Conservation (phyloP, 2,329 filamentous ascomycete genomes). For the Aspergillus floridensis region DNA sequence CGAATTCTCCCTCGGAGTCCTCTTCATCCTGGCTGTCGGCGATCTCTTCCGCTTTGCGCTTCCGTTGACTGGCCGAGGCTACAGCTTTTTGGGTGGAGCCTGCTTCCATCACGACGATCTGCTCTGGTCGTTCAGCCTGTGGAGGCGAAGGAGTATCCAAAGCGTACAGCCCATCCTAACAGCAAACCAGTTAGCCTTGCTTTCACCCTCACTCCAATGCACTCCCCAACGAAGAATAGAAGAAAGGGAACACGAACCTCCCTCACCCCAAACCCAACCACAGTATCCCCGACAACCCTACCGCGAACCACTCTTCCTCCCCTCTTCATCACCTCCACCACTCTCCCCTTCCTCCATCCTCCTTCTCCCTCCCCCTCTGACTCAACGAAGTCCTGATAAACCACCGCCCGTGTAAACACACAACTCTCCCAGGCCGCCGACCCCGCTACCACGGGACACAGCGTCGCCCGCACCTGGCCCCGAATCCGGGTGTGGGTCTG, state of each 20-base stretch:
- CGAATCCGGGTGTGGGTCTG: constrained; percentile 82
- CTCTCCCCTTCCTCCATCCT: constrained; percentile 48
- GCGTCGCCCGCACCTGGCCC: constrained; percentile 60
- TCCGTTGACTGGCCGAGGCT: constrained; percentile 21
- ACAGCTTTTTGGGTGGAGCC: background rate
- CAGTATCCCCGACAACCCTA: constrained; percentile 18
- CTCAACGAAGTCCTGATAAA: constrained; percentile 74
- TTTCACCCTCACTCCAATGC: no score
- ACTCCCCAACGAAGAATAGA: background rate
- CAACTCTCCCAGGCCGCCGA: constrained; percentile 72
- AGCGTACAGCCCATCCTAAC: constrained; percentile 16
- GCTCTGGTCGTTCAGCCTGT: background rate
- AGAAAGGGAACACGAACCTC: constrained; percentile 25
- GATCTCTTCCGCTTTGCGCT: constrained; percentile 46
- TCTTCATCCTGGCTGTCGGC: constrained; percentile 47
- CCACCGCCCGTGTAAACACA: constrained; percentile 67
- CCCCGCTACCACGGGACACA: constrained; percentile 73
- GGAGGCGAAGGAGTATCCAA: background rate
- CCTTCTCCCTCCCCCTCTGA: constrained; percentile 28
- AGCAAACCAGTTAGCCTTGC: no score
- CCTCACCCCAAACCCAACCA: constrained; percentile 42
- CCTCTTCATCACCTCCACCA: constrained; percentile 65
- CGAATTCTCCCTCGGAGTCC: constrained; percentile 32
- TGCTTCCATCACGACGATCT: no score
- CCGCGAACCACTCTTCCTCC: background rate